phyloP scores from a whole-genome alignment of 2,329 filamentous ascomycete species.

The Colletotrichum brevisporum region DNA sequence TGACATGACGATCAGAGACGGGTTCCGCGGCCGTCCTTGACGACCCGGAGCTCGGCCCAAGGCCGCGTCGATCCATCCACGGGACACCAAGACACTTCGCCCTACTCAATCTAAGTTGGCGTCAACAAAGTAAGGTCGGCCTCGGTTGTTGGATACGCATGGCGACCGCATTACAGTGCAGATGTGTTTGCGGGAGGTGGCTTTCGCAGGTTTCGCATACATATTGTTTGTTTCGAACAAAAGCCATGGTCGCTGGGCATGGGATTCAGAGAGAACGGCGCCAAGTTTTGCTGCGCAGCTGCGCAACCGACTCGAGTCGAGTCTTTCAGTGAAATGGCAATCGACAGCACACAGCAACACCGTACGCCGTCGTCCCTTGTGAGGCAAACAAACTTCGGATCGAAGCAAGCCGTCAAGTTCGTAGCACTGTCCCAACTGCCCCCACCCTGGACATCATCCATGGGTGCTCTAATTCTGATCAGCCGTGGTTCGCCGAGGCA shows the following conservation, averaged over 20 bases:
- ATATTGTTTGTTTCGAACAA: slow-evolving; percentile 7
- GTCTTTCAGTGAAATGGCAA: slow-evolving; percentile 9
- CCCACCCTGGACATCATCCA: background rate
- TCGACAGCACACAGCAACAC: background rate
- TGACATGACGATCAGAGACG: slow-evolving; percentile 11
- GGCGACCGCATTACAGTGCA: background rate
- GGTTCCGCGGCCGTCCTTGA: background rate
- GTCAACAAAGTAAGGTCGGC: slow-evolving; percentile 5
- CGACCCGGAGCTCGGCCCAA: background rate
- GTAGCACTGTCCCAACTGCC: too few relatives aligned
- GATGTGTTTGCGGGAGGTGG: background rate
- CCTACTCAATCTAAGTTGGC: background rate
- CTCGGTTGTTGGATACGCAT: background rate
- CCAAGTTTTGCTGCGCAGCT: too few relatives aligned
- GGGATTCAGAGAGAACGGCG: background rate
- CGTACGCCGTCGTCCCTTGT: slow-evolving; percentile 24
- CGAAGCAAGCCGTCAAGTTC: slow-evolving; percentile 12
- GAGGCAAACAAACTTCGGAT: slow-evolving; percentile 24
- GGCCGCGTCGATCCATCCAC: background rate
- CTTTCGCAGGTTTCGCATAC: slow-evolving; percentile 1
- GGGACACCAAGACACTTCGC: background rate
- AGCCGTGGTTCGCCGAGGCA: slow-evolving; percentile 19
- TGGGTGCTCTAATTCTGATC: slow-evolving; percentile 16
- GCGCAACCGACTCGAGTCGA: background rate
- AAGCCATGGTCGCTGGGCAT: background rate